Conservation (phyloP, 2,329 filamentous ascomycete genomes). For the Colletotrichum tabaci region DNA sequence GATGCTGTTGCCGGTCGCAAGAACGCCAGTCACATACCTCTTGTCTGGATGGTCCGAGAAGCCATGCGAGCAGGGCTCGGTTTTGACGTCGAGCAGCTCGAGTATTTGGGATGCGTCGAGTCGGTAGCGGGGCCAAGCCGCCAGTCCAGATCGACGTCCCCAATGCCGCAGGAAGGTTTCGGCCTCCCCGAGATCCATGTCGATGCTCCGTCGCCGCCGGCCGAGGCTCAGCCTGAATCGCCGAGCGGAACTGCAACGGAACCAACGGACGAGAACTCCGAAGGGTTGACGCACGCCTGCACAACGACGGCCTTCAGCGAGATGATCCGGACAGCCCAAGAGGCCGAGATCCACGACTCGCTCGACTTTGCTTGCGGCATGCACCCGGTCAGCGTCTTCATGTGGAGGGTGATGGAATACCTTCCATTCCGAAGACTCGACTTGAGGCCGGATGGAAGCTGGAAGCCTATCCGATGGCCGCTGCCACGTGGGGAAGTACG, state of each 20-base stretch:
- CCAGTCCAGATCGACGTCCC: conserved; percentile 1
- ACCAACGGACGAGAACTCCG: conserved; percentile 17
- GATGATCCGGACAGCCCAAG: conserved; percentile 71
- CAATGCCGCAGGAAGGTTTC: conserved; percentile 29
- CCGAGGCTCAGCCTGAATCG: conserved; percentile 37
- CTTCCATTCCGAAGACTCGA: conserved; percentile 88
- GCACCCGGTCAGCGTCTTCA: conserved; percentile 67
- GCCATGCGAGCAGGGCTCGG: conserved; percentile 75
- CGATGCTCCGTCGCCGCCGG: conserved; percentile 43
- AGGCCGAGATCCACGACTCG: conserved; percentile 77
- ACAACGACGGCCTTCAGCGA: conserved; percentile 62
- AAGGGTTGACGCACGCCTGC: not conserved
- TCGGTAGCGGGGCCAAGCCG: conserved; percentile 24
- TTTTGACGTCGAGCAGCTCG: conserved; percentile 79
- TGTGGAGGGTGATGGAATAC: conserved; percentile 87
- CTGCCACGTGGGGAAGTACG: conserved; percentile 83
- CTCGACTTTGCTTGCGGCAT: conserved; percentile 76
- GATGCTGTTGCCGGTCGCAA: conserved; percentile 69
- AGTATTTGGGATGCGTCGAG: conserved; percentile 74
- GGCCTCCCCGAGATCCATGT: conserved; percentile 52
- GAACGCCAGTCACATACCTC: conserved; percentile 76
- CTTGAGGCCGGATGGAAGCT: conserved; percentile 78
- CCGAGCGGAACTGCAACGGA: conserved; percentile 10
- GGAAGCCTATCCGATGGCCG: conserved; percentile 87
- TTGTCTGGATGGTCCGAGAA: conserved; percentile 79